Percentiles rank a stretch among this genome's conserved stretches.
These are phyloP conservation scores for Daldinia concentrica DNA, from an alignment of 495 filamentous ascomycete genomes.

Conservation along the genomic window DNA sequence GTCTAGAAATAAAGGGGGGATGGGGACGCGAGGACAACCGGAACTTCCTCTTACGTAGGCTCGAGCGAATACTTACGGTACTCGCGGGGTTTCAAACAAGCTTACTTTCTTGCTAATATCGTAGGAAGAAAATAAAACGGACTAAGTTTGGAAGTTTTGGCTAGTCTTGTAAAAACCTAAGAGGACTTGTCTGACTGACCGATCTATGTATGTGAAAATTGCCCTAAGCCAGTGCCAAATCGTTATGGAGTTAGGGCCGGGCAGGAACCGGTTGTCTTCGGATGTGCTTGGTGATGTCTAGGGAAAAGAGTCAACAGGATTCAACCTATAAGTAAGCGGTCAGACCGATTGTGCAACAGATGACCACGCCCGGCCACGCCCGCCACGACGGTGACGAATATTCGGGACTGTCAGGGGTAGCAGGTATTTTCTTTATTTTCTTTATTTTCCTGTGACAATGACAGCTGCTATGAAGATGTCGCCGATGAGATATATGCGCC, in stretches of 20 bases:
- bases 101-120: conserved; percentile 27
- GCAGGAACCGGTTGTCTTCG: conserved; percentile 21
- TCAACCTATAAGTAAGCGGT: conserved; percentile 35
- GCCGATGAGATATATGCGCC: conserved; percentile 30
- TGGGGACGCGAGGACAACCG: neutral
- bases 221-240: neutral
- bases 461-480: neutral
- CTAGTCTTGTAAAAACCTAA: neutral
- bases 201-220: neutral
- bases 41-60: neutral
- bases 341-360: conserved; percentile 23
- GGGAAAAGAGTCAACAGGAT: conserved; percentile 14
- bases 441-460: conserved; percentile 3
- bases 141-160: neutral
- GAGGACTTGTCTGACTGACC: neutral
- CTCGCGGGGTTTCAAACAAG: conserved; percentile 20
- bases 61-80: conserved; percentile 11
- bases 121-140: neutral
- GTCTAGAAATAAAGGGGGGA: neutral
- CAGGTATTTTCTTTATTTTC: neutral
- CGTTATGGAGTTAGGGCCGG: neutral
- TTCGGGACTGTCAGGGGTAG: conserved; percentile 27
- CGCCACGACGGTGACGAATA: conserved; percentile 27
- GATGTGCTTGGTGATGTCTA: conserved; percentile 22
- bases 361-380: conserved; percentile 21